Conservation (phyloP, 495 filamentous ascomycete species). For the Hypoxylon intermedium region DNA sequence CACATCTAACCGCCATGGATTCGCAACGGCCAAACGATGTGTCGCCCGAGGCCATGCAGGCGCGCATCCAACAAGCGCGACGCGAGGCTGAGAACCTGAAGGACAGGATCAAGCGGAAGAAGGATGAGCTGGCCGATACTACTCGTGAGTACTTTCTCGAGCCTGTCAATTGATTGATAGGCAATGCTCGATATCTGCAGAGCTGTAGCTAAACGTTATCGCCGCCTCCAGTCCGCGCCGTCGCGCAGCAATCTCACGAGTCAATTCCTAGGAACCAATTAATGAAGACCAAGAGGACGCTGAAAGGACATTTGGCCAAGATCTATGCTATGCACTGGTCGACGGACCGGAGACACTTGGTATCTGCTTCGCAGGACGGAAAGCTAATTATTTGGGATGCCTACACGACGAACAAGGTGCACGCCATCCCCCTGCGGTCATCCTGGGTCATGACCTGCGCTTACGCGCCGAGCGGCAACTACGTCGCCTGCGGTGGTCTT, state of each 20-base stretch:
- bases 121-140: conserved; percentile 98
- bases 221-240: conserved; percentile 75
- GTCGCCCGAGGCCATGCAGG: conserved; percentile 67
- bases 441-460: conserved; percentile 99
- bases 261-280: conserved; percentile 82
- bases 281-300: conserved; percentile 93
- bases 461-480: conserved; percentile 97
- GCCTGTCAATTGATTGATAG: conserved; percentile 12
- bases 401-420: conserved; percentile 99
- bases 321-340: conserved; percentile 99
- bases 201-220: conserved; percentile 13
- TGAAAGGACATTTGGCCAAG: conserved; percentile 98
- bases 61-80: conserved; percentile 91
- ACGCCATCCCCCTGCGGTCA: conserved; percentile 96
- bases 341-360: conserved; percentile 95
- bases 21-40: conserved; percentile 62
- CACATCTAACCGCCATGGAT: conserved; percentile 52
- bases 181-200: conserved; percentile 18
- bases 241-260: conserved; percentile 88
- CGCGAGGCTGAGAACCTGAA: conserved; percentile 98
- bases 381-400: conserved; percentile 99
- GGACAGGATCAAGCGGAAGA: conserved; percentile 98
- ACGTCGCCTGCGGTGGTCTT: conserved; percentile 95
- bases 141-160: conserved; percentile 73
- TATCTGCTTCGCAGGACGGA: conserved; percentile 97